A percentile compares a stretch with the other conserved stretches of the same genome.
Conservation (phyloP, 768 basidiomycete genomes). For the Boletus rubropictus region DNA sequence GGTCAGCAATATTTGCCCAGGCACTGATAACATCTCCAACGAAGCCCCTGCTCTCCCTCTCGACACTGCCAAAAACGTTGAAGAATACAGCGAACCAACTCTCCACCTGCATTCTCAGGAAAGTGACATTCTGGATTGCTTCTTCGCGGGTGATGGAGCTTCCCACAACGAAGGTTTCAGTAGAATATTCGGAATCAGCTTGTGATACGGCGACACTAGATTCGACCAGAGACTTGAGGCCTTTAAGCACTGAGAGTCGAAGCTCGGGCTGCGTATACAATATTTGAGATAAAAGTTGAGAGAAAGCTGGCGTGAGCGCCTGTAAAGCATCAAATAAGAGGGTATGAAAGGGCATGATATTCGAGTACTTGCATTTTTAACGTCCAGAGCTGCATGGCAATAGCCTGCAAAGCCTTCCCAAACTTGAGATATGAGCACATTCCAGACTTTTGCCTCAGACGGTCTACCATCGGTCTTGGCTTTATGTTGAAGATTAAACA, state of each 20-base stretch:
- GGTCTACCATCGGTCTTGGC: constrained; percentile 67
- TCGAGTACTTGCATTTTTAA: constrained; percentile 50
- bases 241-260: constrained; percentile 74
- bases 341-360: neutral
- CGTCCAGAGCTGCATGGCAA: constrained; percentile 74
- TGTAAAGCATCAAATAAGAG: constrained; percentile 28
- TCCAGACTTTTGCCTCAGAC: constrained; percentile 93
- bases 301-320: constrained; percentile 71
- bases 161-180: constrained; percentile 23
- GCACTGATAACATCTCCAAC: constrained; percentile 83
- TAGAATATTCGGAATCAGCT: constrained; percentile 25
- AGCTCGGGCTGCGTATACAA: constrained; percentile 87
- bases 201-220: constrained; percentile 58
- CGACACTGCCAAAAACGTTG: constrained; percentile 89
- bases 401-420: constrained; percentile 93
- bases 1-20: constrained; percentile 80
- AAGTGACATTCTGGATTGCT: constrained; percentile 61
- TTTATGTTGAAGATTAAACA: constrained; percentile 83
- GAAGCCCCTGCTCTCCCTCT: constrained; percentile 64
- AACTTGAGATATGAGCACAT: constrained; percentile 85
- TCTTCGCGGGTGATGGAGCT: constrained; percentile 46
- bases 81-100: constrained; percentile 95
- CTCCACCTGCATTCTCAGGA: constrained; percentile 72
- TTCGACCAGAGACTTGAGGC: constrained; percentile 75
- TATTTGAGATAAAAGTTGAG: constrained; percentile 86